phyloP scores from a whole-genome alignment of 129 eudicot genomes.

The Helianthus annuus region HanXRQr2.0-SUNRISE NC_035436.2:196736511-196737010 shows the following conservation, averaged over 20 bases:
- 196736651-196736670: neutral
- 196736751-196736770: too few species aligned
- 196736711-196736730: neutral
- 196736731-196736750: too few species aligned
- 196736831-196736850: too few species aligned
- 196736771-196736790: too few species aligned
- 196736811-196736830: too few species aligned
- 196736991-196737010: neutral
- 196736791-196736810: too few species aligned
- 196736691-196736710: slow-evolving; percentile 5
- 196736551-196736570: slow-evolving; percentile 24
- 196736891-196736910: too few species aligned
- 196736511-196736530: slow-evolving; percentile 12
- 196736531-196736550: neutral
- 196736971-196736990: slow-evolving; percentile 16
- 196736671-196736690: neutral
- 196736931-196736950: neutral
- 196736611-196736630: neutral
- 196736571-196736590: slow-evolving; percentile 7
- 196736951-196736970: neutral
- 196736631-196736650: neutral
- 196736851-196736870: too few species aligned
- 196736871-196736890: too few species aligned
- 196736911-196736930: neutral
- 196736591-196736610: neutral